Evolutionary conservation across 225 moss, liverwort and hornwort species (phyloP), one percentile per base, ranked within the genome.

Genomic region (Asterella californica): DNA sequence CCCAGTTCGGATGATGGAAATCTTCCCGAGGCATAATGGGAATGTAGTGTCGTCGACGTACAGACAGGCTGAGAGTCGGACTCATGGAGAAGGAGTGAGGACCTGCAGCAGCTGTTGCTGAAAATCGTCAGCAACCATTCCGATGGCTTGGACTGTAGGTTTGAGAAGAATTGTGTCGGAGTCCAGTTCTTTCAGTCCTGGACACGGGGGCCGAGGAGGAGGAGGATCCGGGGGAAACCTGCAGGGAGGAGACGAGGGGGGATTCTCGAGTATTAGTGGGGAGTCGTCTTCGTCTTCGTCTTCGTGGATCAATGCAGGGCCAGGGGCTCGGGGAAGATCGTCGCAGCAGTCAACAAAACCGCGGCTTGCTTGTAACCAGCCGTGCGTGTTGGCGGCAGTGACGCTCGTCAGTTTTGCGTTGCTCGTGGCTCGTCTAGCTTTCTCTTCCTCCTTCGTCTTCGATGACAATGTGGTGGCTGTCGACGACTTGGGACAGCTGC

Each of bases 61-160:
- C 52, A 52, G 52, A 52, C 5, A 52, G 10, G 52, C 1, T 52
- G 52, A 52, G 52, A 3, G 52, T 52, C 10, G 14, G 52, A 52
- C 5, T 52, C 52, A 52, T 14, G 52, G 17, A 61, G n/a, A 8
- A 10, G 61, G n/a, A 27, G 5, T 61, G 61, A 61, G 61, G 4
- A 61, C 7, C 9, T 61, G n/a, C 61, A 61, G 61, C 61, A 27
- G 61, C 61, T 25, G 61, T 61, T 27, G 61, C 61, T 27, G 61
- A 61, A 27, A 27, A 61, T 61, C 25, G 0, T 61, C n/a, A 57
- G 57, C 25, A 25, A 10, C 61, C 27, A 46, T 42, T 34, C 76
- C 42, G 42, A 86, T 86, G 83, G 81, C 81, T 59, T 47, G 62
- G 3, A 69, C 52, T 25, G 54, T 37, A 10, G 86, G 83, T 70